phyloP scores from a whole-genome alignment of 371 early-diverging fungal genomes.

The Syncephalis plumigaleata region DNA sequence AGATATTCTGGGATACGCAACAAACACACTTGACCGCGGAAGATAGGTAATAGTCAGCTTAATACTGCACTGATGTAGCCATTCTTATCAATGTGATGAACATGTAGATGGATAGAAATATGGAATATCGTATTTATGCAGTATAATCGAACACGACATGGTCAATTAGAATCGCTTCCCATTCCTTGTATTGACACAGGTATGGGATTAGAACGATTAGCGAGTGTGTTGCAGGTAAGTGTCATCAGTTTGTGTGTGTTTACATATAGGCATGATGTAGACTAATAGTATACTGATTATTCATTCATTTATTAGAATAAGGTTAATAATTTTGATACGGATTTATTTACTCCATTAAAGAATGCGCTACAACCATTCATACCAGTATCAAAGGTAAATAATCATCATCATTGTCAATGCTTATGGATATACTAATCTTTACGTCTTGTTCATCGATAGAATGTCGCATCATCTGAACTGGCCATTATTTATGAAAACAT shows the following conservation, averaged over 20 bases:
- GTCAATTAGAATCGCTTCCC: constrained; percentile 28
- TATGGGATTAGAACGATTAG: constrained; percentile 65
- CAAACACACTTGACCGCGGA: constrained; percentile 23
- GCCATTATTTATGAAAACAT: constrained; percentile 32
- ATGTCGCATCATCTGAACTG: neutral
- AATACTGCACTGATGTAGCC: too few relatives aligned
- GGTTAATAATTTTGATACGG: constrained; percentile 50
- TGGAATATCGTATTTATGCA: constrained; percentile 83
- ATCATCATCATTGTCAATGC: neutral
- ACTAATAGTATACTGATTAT: neutral
- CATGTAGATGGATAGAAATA: constrained; percentile 59
- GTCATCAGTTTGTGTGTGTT: too few relatives aligned
- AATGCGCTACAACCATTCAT: constrained; percentile 20
- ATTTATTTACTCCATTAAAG: constrained; percentile 33
- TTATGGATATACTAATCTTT: neutral
- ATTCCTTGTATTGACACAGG: constrained; percentile 62
- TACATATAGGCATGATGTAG: neutral
- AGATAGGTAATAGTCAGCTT: constrained; percentile 4
- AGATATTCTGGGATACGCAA: constrained; percentile 63
- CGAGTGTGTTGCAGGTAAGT: constrained; percentile 32
- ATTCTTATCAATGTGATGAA: too few relatives aligned
- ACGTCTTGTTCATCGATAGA: neutral
- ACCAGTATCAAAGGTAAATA: neutral
- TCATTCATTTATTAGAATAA: constrained; percentile 17
- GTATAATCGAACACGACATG: constrained; percentile 33